Percentiles rank a stretch among this genome's conserved stretches.
phyloP scores from a whole-genome alignment of 129 eudicot genomes.

The Saussurea involucrata region DNA sequence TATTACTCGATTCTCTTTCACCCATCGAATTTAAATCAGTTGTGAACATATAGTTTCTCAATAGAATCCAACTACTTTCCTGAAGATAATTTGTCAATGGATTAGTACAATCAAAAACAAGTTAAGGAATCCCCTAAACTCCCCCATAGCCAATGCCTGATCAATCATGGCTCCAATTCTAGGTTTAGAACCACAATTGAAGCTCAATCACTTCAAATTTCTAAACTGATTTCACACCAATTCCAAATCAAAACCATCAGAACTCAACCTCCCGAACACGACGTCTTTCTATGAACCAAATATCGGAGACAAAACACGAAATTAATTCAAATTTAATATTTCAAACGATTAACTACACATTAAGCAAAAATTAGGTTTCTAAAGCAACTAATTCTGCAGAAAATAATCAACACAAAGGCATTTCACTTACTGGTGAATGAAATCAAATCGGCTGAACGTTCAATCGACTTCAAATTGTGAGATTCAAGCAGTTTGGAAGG shows the following conservation, averaged over 20 bases:
- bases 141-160: neutral
- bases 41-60: conserved; percentile 18
- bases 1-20: conserved; percentile 30
- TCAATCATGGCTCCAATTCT: neutral
- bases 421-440: conserved; percentile 15
- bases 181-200: neutral
- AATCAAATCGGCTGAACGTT: conserved; percentile 5
- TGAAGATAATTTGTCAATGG: neutral
- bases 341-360: neutral
- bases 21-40: conserved; percentile 38
- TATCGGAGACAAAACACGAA: neutral
- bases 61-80: conserved; percentile 6
- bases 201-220: conserved; percentile 10
- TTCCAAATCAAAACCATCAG: neutral
- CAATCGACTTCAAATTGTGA: neutral
- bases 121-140: neutral
- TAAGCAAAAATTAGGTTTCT: conserved; percentile 13
- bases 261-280: neutral
- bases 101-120: neutral
- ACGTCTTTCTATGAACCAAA: neutral
- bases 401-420: neutral
- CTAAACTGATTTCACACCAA: neutral
- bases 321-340: neutral
- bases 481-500: conserved; percentile 11
- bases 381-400: neutral